A percentile compares a stretch with the other conserved stretches of the same genome.
phyloP scores from a whole-genome alignment of 352 stramenopile genomes.

The Phytopythium delawarense region DNA sequence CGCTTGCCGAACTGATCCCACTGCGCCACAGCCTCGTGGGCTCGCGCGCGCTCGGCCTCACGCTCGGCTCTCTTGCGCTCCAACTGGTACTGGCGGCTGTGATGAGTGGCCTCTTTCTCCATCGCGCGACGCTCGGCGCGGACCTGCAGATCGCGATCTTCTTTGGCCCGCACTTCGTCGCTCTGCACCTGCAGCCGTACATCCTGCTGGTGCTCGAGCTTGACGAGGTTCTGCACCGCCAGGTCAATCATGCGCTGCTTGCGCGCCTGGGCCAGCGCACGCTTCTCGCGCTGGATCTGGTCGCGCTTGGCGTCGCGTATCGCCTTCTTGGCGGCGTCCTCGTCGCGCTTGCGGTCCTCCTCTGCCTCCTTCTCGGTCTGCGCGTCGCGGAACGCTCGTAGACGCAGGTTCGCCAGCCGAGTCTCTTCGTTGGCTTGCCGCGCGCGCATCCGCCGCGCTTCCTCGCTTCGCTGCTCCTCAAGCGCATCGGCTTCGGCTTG shows the following conservation, averaged over 20 bases:
- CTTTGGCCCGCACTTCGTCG: conserved; percentile 64
- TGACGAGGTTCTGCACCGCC: conserved; percentile 64
- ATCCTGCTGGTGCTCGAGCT: conserved; percentile 63
- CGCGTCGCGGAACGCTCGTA: conserved; percentile 52
- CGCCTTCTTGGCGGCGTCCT: conserved; percentile 70
- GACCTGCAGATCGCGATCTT: conserved; percentile 58
- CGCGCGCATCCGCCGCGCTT: conserved; percentile 28
- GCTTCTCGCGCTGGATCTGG: conserved; percentile 53
- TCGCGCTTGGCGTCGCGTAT: conserved; percentile 58
- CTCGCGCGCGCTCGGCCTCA: conserved; percentile 34
- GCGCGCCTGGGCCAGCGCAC: conserved; percentile 44
- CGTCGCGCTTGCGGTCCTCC: conserved; percentile 68
- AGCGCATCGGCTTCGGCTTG: conserved; percentile 57
- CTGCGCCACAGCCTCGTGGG: conserved; percentile 41
- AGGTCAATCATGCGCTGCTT: conserved; percentile 87
- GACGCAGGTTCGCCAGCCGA: conserved; percentile 54
- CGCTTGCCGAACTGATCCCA: conserved; percentile 68
- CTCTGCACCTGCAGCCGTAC: conserved; percentile 57
- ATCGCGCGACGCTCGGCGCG: conserved; percentile 56
- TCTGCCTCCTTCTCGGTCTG: conserved; percentile 54
- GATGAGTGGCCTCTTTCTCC: conserved; percentile 58
- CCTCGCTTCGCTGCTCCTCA: conserved; percentile 52
- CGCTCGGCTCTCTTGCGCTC: conserved; percentile 38
- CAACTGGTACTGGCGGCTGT: conserved; percentile 56
- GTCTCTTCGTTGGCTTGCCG: conserved; percentile 64